Percentiles rank a stretch among this genome's conserved stretches.
Conservation (phyloP, 1,139 yeast species). For the Debaryomyces udenii region DNA sequence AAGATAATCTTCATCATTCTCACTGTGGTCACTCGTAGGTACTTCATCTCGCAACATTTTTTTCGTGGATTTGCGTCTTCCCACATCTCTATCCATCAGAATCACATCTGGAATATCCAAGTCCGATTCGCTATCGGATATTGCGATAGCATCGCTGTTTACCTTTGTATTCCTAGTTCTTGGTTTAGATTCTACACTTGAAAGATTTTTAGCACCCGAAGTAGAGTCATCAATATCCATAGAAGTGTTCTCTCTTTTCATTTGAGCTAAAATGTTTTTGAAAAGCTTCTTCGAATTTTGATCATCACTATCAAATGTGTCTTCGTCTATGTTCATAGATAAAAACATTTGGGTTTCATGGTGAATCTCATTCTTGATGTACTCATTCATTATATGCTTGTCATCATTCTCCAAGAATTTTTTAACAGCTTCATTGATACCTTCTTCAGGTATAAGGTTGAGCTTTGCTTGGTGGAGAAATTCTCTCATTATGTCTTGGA, state of each 20-base stretch:
- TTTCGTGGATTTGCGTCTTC: conserved; percentile 2
- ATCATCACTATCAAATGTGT: conserved; percentile 34
- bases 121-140: conserved; percentile 10
- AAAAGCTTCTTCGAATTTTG: conserved; percentile 31
- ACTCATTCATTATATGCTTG: conserved; percentile 65
- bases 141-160: conserved; percentile 3
- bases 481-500: conserved; percentile 47
- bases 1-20: not conserved
- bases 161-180: not conserved
- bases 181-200: not conserved
- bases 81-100: not conserved
- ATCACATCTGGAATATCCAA: not conserved
- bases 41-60: not conserved
- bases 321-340: conserved; percentile 41
- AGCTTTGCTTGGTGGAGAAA: conserved; percentile 65
- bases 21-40: not conserved
- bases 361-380: conserved; percentile 67
- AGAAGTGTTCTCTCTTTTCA: conserved; percentile 22
- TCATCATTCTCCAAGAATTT: conserved; percentile 83
- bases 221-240: not conserved
- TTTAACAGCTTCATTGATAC: conserved; percentile 73
- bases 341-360: conserved; percentile 63
- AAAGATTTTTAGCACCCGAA: too few relatives aligned
- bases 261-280: conserved; percentile 30
- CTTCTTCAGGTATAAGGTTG: conserved; percentile 73